Base-by-base conservation (phyloP, 129 eudicot genomes). In the Flaveria sonorensis region DNA sequence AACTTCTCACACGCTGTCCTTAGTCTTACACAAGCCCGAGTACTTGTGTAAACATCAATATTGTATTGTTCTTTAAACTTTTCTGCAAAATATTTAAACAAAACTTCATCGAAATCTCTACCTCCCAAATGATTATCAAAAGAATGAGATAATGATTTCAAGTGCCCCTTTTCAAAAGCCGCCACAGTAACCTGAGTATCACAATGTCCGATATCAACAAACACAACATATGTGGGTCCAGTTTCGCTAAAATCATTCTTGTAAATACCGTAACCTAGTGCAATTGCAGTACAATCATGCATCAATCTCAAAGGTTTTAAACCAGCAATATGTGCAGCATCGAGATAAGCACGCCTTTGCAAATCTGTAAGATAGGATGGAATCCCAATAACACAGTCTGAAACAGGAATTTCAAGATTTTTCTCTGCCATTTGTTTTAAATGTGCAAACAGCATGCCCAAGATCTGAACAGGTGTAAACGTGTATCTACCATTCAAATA, bases 281-380 rank as follows among this genome's bases (percentile, higher is more conserved):
- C 99, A 73, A 82, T 92, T 72, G 99, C 99, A 42, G 96, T 89
- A 80, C 92, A 86, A 60, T 92, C 99, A 70, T 95, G 99, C 87
- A 95, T 82, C 86, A 95, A 79, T 80, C 92, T 85, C 75, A 88
- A 80, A 1, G 97, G 90, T 66, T 72, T 85, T 81, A 95, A 81
- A 28, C 95, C 99, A 0, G 91, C 99, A 68, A 95, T 89, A 69
- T 75, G 77, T 24, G 99, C 97, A 40, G 99, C 99, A 76, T 89
- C 76, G 81, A 95, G 86, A 86, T 91, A 95, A 1, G 79, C 91
- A 46, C 97, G 90, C 46, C 99, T 89, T 77, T 92, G 97, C 82
- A 83, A 65, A 11, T 90, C 95, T 3, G 99, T 92, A 69, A 91
- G 89, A 81, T 95, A 95, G 2, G 94, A 89, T 2, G 99, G 99